These are phyloP conservation scores for Chaetoscypha palmicola DNA, from an alignment of 2,329 filamentous ascomycete species.

Conservation along the genomic window DNA sequence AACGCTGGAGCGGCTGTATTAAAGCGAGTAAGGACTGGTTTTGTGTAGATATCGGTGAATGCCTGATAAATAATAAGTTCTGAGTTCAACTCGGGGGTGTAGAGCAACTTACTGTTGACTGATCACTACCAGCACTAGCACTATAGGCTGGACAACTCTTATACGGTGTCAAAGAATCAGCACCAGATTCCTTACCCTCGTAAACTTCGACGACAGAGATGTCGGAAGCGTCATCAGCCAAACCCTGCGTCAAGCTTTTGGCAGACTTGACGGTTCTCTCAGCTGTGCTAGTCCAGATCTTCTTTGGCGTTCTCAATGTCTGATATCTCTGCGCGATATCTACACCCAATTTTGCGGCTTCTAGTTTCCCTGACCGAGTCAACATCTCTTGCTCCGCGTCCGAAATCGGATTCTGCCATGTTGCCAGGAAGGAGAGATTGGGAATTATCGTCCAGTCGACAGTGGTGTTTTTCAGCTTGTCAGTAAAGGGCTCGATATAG, in stretches of 20 bases:
- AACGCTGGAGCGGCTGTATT: constrained; percentile 39
- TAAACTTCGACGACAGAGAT: constrained; percentile 39
- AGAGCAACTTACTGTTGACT: constrained; percentile 32
- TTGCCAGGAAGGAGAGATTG: constrained; percentile 22
- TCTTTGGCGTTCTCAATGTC: constrained; percentile 37
- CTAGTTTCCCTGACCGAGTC: constrained; percentile 21
- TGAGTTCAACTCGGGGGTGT: background rate
- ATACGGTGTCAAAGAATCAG: constrained; percentile 48
- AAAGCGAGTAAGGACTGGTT: constrained; percentile 42
- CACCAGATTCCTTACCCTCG: constrained; percentile 41
- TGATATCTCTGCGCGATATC: constrained; percentile 26
- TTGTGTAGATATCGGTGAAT: constrained; percentile 40
- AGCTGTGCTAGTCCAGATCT: constrained; percentile 46
- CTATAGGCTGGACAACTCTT: constrained; percentile 46
- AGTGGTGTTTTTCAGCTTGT: constrained; percentile 43
- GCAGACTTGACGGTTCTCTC: constrained; percentile 44
- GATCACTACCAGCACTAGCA: constrained; percentile 40
- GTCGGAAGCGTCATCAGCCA: constrained; percentile 37
- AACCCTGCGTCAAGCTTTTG: constrained; percentile 40
- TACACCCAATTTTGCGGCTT: constrained; percentile 25
- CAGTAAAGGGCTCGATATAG: constrained; percentile 43
- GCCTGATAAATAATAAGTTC: constrained; percentile 16
- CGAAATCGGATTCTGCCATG: constrained; percentile 24
- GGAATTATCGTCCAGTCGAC: constrained; percentile 38
- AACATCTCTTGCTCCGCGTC: constrained; percentile 25